Percentiles rank a stretch among this genome's conserved stretches.
phyloP scores from a whole-genome alignment of 2,329 filamentous ascomycete species.

The Fusarium odoratissimum region DNA sequence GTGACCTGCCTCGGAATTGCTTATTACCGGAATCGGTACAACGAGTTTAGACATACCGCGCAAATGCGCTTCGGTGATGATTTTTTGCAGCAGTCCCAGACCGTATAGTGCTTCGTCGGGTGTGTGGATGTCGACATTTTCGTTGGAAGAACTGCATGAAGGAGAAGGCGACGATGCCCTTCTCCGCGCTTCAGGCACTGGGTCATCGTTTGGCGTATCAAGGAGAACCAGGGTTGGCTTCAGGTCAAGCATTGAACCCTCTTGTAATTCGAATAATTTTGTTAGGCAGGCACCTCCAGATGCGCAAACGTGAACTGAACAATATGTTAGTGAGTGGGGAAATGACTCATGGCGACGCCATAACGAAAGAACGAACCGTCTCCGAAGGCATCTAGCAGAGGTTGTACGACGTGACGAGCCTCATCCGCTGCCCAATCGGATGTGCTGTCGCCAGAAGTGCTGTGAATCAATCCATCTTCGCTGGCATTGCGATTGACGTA shows the following conservation, averaged over 20 bases:
- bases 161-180: constrained; percentile 58
- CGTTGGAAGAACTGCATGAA: constrained; percentile 51
- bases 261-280: constrained; percentile 65
- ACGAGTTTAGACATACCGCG: constrained; percentile 67
- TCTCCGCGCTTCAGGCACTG: constrained; percentile 50
- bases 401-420: constrained; percentile 59
- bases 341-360: constrained; percentile 9
- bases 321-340: constrained; percentile 36
- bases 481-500: constrained; percentile 68
- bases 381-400: constrained; percentile 65
- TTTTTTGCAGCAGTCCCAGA: constrained; percentile 64
- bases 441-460: constrained; percentile 37
- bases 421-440: constrained; percentile 53
- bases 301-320: constrained; percentile 64
- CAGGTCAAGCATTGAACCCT: constrained; percentile 62
- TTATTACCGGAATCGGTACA: constrained; percentile 66
- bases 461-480: constrained; percentile 58
- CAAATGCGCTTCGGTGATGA: constrained; percentile 68
- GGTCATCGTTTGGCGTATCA: constrained; percentile 65
- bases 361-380: constrained; percentile 56
- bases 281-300: constrained; percentile 65
- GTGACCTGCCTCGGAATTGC: constrained; percentile 49
- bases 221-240: constrained; percentile 69
- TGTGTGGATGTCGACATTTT: constrained; percentile 55
- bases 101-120: constrained; percentile 66